A percentile compares a stretch with the other conserved stretches of the same genome.
These are phyloP conservation scores for Camellia oleifera DNA, from an alignment of 179 eudicot genomes.

Conservation along the genomic window DNA sequence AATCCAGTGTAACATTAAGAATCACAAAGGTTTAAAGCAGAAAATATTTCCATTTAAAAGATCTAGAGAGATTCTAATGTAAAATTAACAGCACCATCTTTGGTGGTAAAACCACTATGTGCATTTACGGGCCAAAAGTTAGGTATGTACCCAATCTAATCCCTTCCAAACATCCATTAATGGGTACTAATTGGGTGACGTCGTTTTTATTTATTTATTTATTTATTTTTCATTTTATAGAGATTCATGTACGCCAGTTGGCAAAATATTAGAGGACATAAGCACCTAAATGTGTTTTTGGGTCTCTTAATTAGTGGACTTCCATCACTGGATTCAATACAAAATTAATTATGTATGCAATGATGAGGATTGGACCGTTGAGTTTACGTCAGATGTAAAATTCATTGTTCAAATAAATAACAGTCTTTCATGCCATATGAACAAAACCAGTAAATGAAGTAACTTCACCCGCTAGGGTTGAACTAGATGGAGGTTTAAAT, in stretches of 20 bases:
- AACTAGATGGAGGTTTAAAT: background rate
- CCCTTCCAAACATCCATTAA: too few species aligned
- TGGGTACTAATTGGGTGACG: too few species aligned
- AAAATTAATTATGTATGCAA: too few species aligned
- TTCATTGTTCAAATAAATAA: background rate
- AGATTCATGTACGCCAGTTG: too few species aligned
- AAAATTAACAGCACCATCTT: too few species aligned
- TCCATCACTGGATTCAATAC: background rate
- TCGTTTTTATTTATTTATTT: too few species aligned
- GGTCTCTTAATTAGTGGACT: background rate
- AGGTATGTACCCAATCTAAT: too few species aligned
- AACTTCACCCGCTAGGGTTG: background rate
- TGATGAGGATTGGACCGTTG: too few species aligned
- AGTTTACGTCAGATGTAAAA: background rate
- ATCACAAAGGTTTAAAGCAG: background rate
- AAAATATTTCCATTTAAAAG: background rate
- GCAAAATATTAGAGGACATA: background rate
- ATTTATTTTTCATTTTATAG: too few species aligned
- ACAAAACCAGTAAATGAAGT: background rate
- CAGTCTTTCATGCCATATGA: background rate
- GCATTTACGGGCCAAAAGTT: too few species aligned
- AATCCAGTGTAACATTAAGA: conserved; percentile 10
- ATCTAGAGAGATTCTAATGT: background rate
- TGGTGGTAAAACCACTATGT: too few species aligned
- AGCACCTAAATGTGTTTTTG: background rate